Conservation (phyloP, 2,329 filamentous ascomycete genomes). For the Calcarisporium arbuscula region DNA sequence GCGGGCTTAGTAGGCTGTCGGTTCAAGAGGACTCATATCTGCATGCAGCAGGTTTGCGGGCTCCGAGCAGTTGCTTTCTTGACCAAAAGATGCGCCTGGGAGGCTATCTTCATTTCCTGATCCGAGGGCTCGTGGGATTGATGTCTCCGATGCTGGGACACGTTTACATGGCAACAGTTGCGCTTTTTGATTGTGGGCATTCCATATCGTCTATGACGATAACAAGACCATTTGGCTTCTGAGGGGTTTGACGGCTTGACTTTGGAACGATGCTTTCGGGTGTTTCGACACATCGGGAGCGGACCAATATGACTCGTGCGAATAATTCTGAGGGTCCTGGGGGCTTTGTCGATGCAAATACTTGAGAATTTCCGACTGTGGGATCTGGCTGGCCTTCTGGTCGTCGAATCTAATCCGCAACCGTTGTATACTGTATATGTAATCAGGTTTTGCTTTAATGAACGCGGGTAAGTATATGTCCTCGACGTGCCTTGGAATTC, state of each 20-base stretch:
- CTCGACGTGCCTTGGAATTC: too few relatives aligned
- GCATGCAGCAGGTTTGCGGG: constrained; percentile 37
- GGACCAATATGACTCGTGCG: constrained; percentile 26
- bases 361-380: constrained; percentile 12
- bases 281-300: constrained; percentile 12
- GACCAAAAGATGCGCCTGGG: constrained; percentile 46
- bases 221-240: constrained; percentile 29
- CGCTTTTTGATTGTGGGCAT: constrained; percentile 28
- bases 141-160: constrained; percentile 9
- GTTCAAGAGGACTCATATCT: constrained; percentile 30
- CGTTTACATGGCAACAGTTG: constrained; percentile 14
- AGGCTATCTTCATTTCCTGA: constrained; percentile 38
- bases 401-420: too few relatives aligned
- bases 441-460: constrained; percentile 3
- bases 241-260: constrained; percentile 32
- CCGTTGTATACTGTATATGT: too few relatives aligned
- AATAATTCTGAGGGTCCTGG: constrained; percentile 32
- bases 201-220: constrained; percentile 17
- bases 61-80: constrained; percentile 45
- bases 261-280: constrained; percentile 21
- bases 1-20: constrained; percentile 48
- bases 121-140: constrained; percentile 32
- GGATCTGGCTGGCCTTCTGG: too few relatives aligned
- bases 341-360: constrained; percentile 22
- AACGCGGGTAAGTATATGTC: too few relatives aligned